These are phyloP conservation scores for Wickerhamomyces silvicola DNA, from an alignment of 805 yeast genomes.

Conservation along the genomic window DNA sequence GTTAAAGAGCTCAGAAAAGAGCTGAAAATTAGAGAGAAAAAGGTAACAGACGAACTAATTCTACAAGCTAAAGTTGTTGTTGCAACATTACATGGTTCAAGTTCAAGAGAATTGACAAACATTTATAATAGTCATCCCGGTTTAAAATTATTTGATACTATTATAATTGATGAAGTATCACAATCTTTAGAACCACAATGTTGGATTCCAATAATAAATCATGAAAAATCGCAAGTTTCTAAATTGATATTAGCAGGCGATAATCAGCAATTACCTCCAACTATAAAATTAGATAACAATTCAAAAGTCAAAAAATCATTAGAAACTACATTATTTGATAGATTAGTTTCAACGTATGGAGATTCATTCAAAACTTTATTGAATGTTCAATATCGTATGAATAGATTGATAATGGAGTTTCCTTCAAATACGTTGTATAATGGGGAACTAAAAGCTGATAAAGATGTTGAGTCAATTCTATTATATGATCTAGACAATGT, in stretches of 20 bases:
- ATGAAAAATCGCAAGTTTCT: slow-evolving; percentile 40
- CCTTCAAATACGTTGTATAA: slow-evolving; percentile 64
- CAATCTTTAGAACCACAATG: slow-evolving; percentile 93
- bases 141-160: slow-evolving; percentile 55
- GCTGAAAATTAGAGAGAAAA: slow-evolving; percentile 56
- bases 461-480: slow-evolving; percentile 43
- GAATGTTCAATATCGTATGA: slow-evolving; percentile 85
- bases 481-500: slow-evolving; percentile 51
- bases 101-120: slow-evolving; percentile 59
- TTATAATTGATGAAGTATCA: slow-evolving; percentile 92
- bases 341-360: slow-evolving; percentile 50
- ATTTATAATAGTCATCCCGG: slow-evolving; percentile 31
- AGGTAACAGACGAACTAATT: slow-evolving; percentile 53
- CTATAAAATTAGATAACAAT: slow-evolving; percentile 55
- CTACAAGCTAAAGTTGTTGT: slow-evolving; percentile 61
- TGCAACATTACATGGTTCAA: slow-evolving; percentile 85
- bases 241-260: slow-evolving; percentile 86
- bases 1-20: slow-evolving; percentile 68
- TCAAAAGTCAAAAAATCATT: slow-evolving; percentile 37
- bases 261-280: slow-evolving; percentile 87
- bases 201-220: slow-evolving; percentile 84
- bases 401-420: slow-evolving; percentile 66
- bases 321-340: slow-evolving; percentile 72
- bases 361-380: slow-evolving; percentile 49
- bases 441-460: slow-evolving; percentile 55